Evolutionary conservation across 768 basidiomycete species (phyloP).

Genomic region (Leccinellum rugosiceps): DNA sequence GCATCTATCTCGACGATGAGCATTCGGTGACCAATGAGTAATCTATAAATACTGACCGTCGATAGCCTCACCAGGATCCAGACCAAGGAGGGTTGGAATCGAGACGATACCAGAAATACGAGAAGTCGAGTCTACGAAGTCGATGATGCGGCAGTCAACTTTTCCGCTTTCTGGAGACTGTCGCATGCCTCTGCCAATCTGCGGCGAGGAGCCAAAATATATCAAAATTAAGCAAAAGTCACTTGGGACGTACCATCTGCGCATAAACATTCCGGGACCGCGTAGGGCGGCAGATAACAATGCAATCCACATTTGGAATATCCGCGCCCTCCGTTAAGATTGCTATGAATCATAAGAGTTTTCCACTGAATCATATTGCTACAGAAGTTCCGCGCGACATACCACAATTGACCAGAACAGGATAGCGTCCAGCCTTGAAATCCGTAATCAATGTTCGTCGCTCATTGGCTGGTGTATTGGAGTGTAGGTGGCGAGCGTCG

Average conservation of each 20-base stretch:
- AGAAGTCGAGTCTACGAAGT: conserved; percentile 78
- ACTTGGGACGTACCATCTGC: conserved; percentile 68
- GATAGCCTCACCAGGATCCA: conserved; percentile 64
- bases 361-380: neutral
- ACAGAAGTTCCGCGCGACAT: conserved; percentile 18
- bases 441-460: conserved; percentile 59
- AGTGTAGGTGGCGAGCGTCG: conserved; percentile 80
- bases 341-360: conserved; percentile 36
- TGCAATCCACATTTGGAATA: conserved; percentile 92
- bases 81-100: conserved; percentile 79
- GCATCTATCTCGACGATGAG: conserved; percentile 40
- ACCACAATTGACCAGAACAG: conserved; percentile 91
- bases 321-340: conserved; percentile 93
- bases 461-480: conserved; percentile 60
- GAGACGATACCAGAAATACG: conserved; percentile 72
- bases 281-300: conserved; percentile 85
- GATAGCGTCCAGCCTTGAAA: conserved; percentile 73
- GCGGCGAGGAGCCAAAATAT: neutral
- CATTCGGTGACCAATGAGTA: neutral
- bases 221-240: neutral
- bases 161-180: conserved; percentile 81
- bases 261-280: conserved; percentile 85
- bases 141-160: conserved; percentile 81
- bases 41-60: conserved; percentile 45
- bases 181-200: conserved; percentile 94